These are phyloP conservation scores for Geosiphon pyriformis DNA, from an alignment of 192 early-diverging fungal genomes.

Conservation along the genomic window DNA sequence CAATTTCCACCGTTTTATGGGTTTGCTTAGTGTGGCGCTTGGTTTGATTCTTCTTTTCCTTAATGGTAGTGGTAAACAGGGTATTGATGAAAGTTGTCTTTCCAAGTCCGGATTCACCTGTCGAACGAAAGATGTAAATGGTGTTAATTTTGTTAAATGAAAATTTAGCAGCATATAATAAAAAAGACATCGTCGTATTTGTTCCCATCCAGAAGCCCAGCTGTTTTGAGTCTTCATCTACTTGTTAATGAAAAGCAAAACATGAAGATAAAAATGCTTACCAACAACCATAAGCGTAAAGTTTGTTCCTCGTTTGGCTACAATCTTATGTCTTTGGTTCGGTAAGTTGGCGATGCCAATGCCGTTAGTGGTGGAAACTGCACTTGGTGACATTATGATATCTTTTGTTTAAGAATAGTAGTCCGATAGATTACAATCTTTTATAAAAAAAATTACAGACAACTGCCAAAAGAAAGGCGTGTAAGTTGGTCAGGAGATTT, in stretches of 20 bases:
- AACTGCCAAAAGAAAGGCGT: constrained; percentile 22
- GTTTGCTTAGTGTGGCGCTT: constrained; percentile 88
- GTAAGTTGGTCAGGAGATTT: constrained; percentile 14
- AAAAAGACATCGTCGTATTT: neutral
- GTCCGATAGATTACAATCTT: no score
- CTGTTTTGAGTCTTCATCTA: neutral
- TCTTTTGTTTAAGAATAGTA: no score
- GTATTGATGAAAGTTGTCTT: constrained; percentile 99
- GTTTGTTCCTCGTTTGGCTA: constrained; percentile 91
- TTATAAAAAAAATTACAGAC: no score
- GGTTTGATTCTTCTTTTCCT: constrained; percentile 80
- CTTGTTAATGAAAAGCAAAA: neutral
- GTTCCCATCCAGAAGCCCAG: no score
- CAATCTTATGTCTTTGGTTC: constrained; percentile 98
- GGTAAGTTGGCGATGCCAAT: constrained; percentile 98
- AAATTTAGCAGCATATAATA: neutral
- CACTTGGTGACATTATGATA: constrained; percentile 34
- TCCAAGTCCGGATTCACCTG: constrained; percentile 94
- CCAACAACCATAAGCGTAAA: constrained; percentile 96
- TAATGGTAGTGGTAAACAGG: constrained; percentile 90
- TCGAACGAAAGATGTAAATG: neutral
- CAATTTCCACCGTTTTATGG: constrained; percentile 96
- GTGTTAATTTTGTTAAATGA: neutral
- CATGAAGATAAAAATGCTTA: constrained; percentile 27
- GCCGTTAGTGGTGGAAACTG: constrained; percentile 46